phyloP scores from a whole-genome alignment of 2,329 filamentous ascomycete genomes.

The Penicillium digitatum region DNA sequence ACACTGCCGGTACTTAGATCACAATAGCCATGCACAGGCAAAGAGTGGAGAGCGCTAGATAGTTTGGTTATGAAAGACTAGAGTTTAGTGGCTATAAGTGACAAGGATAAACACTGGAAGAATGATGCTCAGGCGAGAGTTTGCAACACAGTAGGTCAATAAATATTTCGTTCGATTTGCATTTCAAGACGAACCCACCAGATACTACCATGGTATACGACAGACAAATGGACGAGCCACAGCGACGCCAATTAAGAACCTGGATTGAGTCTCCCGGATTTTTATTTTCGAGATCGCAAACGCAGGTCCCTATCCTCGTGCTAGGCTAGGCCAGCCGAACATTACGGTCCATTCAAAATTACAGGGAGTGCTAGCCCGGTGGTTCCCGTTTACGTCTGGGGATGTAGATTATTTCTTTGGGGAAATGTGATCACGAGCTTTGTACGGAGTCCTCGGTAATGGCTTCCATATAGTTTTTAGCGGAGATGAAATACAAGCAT shows the following conservation, averaged over 20 bases:
- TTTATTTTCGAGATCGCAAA: neutral
- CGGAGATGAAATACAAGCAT: neutral
- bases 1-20: conserved; percentile 6
- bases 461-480: neutral
- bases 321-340: neutral
- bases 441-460: neutral
- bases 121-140: neutral
- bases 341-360: neutral
- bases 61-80: neutral
- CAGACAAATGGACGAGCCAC: neutral
- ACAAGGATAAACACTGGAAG: neutral
- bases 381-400: neutral
- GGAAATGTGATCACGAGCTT: neutral
- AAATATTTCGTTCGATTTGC: neutral
- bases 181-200: neutral
- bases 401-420: neutral
- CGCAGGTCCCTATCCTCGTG: neutral
- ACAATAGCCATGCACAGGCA: conserved; percentile 7
- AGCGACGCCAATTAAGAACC: neutral
- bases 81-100: neutral
- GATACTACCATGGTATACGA: neutral
- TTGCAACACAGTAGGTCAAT: neutral
- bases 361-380: neutral
- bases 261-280: neutral
- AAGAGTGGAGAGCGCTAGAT: neutral